These are phyloP conservation scores for Neurospora sp. DNA, from an alignment of 495 filamentous ascomycete species.

Conservation along the genomic window DNA sequence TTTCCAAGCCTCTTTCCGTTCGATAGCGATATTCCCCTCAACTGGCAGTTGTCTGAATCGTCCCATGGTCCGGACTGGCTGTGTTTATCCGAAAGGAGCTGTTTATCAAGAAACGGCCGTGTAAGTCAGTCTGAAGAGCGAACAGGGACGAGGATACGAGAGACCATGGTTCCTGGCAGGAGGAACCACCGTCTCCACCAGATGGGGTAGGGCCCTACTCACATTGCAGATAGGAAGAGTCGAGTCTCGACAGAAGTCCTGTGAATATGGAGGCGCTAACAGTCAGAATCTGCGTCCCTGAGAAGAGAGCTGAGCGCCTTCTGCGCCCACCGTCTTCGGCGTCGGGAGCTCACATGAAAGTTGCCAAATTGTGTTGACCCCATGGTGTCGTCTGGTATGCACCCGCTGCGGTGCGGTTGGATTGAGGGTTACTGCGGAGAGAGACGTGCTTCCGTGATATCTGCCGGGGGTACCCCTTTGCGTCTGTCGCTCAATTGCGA, in stretches of 20 bases:
- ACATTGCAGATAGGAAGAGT: slow-evolving; percentile 97
- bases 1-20: slow-evolving; percentile 61
- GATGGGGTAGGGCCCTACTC: slow-evolving; percentile 31
- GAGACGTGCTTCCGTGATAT: neutral
- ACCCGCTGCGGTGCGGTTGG: slow-evolving; percentile 6
- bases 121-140: slow-evolving; percentile 13
- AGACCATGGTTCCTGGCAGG: neutral
- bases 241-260: slow-evolving; percentile 94
- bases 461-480: neutral
- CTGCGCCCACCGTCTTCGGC: neutral
- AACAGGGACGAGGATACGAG: neutral
- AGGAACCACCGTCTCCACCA: neutral
- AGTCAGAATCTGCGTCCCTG: neutral
- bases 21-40: slow-evolving; percentile 64
- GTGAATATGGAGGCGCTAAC: slow-evolving; percentile 1
- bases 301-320: neutral
- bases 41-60: slow-evolving; percentile 43
- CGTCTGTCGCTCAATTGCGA: neutral
- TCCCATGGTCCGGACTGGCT: slow-evolving; percentile 42
- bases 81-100: slow-evolving; percentile 36
- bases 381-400: slow-evolving; percentile 33
- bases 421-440: neutral
- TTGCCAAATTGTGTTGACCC: slow-evolving; percentile 74
- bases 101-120: slow-evolving; percentile 4
- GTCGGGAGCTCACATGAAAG: slow-evolving; percentile 60